Evolutionary conservation across 805 yeast species (phyloP), one percentile per base, ranked within the genome.

Genomic region (Metschnikowia koreensis): DNA sequence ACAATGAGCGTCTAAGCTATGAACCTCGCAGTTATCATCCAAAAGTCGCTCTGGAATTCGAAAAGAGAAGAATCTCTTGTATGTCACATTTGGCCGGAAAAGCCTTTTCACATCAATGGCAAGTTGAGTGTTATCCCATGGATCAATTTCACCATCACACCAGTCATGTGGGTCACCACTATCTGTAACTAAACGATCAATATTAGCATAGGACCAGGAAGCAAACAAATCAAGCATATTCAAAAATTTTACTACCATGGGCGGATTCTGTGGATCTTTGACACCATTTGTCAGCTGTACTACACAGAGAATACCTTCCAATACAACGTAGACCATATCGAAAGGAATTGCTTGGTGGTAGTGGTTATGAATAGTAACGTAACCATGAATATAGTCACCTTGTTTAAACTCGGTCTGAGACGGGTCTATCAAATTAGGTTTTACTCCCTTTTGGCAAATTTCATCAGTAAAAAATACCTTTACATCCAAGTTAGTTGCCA

Each of bases 141-240:
- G 76, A 52, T 74, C 79, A 0, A 69, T 69, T 50, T 74, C 79
- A 1, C 77, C 77, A 29, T 66, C 71, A 57, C 79, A 74, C 79
- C 79, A 74, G 62, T 61, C 58, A 61, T 59, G 71, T 11, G 75
- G 75, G 50, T 68, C 65, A 3, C 68, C 60, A 41, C 65, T 62
- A 44, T 69, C 67, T 26, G 68, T 66, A 26, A 55, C 63, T 5
- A 66, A 60, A 45, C 67, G 63, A 52, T 64, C 54, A 58, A 70
- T 60, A 54, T 73, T 72, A 29, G 77, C 76, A 28, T 66, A 74
- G 5, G 75, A 63, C 79, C 79, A 75, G 15, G 72, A 67, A 7
- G 79, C 79, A 63, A 69, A 73, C 28, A 74, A 60, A 52, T 74
- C 79, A 28, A 71, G 61, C 78, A 74, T 74, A 55, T 71, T 74